These are phyloP conservation scores for Gastrolobium bilobum DNA, from an alignment of 306 rosid genomes.

Conservation along the genomic window DNA sequence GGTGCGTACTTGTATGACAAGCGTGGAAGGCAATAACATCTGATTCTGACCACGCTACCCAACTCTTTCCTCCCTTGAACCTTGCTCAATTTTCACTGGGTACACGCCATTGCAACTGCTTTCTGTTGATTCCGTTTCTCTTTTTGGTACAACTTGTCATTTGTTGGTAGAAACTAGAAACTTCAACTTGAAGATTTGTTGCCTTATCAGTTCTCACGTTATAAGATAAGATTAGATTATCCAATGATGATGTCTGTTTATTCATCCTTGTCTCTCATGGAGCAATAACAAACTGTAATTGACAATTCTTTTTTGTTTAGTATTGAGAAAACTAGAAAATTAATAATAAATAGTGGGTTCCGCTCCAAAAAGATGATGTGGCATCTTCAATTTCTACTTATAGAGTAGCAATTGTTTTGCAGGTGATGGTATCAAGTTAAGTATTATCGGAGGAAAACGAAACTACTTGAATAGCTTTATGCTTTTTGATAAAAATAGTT, in stretches of 20 bases:
- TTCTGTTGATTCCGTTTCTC: constrained; percentile 2
- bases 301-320: constrained; percentile 6
- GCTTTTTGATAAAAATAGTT: background rate
- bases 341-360: background rate
- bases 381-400: background rate
- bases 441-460: constrained; percentile 30
- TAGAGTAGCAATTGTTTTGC: background rate
- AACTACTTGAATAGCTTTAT: constrained; percentile 11
- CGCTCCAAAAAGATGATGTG: background rate
- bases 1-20: background rate
- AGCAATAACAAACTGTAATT: background rate
- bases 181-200: background rate
- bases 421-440: constrained; percentile 6
- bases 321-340: background rate
- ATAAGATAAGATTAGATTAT: background rate
- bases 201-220: background rate
- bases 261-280: constrained; percentile 2
- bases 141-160: background rate
- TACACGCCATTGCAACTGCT: constrained; percentile 10
- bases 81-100: background rate
- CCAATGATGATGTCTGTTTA: background rate
- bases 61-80: background rate
- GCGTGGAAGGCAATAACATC: background rate
- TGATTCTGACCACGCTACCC: background rate
- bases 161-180: background rate